Percentiles rank a stretch among this genome's conserved stretches.
Conservation (phyloP, 176 grass and related monocot species). For the Aegilops umbellulata region DNA sequence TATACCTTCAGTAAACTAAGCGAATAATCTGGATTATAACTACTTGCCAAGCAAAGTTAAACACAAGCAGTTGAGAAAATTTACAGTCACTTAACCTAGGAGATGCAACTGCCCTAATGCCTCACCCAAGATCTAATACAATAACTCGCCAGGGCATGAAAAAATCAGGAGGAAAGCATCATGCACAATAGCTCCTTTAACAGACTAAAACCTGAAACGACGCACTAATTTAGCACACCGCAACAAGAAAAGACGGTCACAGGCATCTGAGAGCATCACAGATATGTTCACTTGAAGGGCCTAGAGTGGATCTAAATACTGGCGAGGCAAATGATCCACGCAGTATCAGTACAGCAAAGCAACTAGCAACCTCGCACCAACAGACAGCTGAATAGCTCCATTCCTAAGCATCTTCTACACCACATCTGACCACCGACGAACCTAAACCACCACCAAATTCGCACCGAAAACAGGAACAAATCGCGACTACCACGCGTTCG, state of each 20-base stretch:
- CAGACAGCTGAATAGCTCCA: too few species aligned
- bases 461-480: not conserved
- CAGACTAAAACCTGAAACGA: too few species aligned
- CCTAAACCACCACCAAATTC: not conserved
- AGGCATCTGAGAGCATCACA: too few species aligned
- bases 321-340: too few species aligned
- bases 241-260: too few species aligned
- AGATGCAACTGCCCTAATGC: not conserved
- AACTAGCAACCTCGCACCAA: too few species aligned
- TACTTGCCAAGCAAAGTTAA: not conserved
- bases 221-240: too few species aligned
- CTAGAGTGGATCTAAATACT: too few species aligned
- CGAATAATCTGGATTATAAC: not conserved
- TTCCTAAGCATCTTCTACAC: too few species aligned
- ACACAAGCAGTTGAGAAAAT: not conserved
- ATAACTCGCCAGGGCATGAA: not conserved
- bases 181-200: not conserved
- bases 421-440: not conserved
- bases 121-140: not conserved
- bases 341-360: too few species aligned
- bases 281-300: too few species aligned
- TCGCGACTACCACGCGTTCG: not conserved
- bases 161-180: not conserved
- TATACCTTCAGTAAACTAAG: not conserved
- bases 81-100: too few species aligned